Conservation (phyloP, 2,329 filamentous ascomycete genomes). For the Colletotrichum sublineola region DNA sequence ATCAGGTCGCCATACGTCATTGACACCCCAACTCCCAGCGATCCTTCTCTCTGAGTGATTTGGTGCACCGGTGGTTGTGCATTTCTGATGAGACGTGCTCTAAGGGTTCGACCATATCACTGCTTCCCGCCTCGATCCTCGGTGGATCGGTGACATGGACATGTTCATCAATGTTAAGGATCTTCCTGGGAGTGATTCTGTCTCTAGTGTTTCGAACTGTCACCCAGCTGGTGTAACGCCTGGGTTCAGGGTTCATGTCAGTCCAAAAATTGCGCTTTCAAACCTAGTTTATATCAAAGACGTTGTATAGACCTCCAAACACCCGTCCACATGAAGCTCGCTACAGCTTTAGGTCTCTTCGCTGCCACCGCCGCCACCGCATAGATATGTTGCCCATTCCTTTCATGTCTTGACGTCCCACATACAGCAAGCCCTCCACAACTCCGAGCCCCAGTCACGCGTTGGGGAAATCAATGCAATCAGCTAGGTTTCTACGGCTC, state of each 20-base stretch:
- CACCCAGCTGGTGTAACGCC: slow-evolving; percentile 33
- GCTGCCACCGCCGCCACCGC: not conserved
- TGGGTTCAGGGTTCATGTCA: slow-evolving; percentile 7
- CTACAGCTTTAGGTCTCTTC: not conserved
- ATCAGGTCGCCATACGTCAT: slow-evolving; percentile 10
- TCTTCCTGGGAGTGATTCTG: slow-evolving; percentile 38
- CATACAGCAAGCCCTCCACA: slow-evolving; percentile 16
- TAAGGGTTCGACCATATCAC: not conserved
- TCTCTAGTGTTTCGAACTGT: slow-evolving; percentile 36
- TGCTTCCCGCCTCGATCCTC: slow-evolving; percentile 1
- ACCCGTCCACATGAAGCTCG: not conserved
- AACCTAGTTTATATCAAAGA: slow-evolving; percentile 9
- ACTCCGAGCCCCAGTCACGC: not conserved
- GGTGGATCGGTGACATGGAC: slow-evolving; percentile 14
- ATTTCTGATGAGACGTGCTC: not conserved
- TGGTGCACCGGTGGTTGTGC: not conserved
- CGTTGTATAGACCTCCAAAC: slow-evolving; percentile 26
- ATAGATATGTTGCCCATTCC: not conserved
- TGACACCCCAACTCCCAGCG: not conserved
- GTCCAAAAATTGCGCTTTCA: slow-evolving; percentile 1
- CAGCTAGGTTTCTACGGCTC: not conserved
- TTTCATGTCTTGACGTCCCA: slow-evolving; percentile 11
- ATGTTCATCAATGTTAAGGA: slow-evolving; percentile 32
- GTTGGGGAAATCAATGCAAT: not conserved
- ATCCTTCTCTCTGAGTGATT: not conserved